Base-by-base conservation (phyloP, 75 land plant species). In the Chamaecyparis obtusa region DNA sequence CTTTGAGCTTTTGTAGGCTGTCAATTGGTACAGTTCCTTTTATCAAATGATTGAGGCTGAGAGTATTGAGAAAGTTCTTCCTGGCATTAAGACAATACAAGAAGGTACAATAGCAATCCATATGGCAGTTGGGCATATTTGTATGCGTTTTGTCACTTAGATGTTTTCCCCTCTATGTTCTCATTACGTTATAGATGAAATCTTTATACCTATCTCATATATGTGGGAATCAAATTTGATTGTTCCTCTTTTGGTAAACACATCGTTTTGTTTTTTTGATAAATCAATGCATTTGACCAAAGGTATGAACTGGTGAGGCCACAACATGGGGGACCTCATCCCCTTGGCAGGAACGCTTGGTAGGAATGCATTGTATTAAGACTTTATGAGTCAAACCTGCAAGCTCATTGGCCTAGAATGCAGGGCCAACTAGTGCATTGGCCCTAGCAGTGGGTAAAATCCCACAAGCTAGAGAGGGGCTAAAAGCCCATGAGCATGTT, bases 11-110 rank as follows among this genome's bases (percentile, higher is more conserved):
- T 51, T 90, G 44, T 91, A 96, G 96, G 90, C 87, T 84, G 89
- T 94, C 44, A 85, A 71, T 71, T 71, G 67, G 32, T 95, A 95
- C 80, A 85, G 83, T 86, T 91, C 96, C 85, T 96, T 96, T 83
- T 84, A 67, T 32, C 91, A 91, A 83, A 92, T 96, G 97, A 88
- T 96, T 37, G 91, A 90, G 89, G 87, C 87, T 72, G 95, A 95
- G 88, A 85, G 85, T 84, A 91, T 96, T 37, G 75, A 33, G 14
- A 92, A 92, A 51, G 94, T 94, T 83, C 94, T 96, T 80, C 97
- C 97, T 54, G 97, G 96, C 79, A 88, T 93, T 55, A 27, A 88
- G 86, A 89, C 92, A 32, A 86, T 95, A 77, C 89, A 90, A 85
- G 95, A 93, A 93, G 97, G 97, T 96, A 90, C n/a, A 37, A 72